Base-by-base conservation (phyloP, 352 stramenopile genomes). In the Achlya hypogyna region DNA sequence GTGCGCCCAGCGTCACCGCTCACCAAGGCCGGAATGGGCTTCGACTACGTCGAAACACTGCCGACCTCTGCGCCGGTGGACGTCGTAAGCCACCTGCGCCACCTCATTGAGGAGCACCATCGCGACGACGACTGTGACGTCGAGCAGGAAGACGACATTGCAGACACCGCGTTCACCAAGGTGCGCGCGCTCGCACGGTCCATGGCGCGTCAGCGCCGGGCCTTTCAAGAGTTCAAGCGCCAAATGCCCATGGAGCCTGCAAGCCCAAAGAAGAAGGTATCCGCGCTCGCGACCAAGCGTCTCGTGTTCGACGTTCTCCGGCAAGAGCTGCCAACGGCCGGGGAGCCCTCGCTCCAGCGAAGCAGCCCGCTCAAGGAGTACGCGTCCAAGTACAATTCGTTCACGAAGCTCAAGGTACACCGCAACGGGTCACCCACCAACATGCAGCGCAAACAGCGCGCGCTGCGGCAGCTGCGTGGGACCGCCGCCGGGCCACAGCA, bases 131-230 rank as follows among this genome's bases (percentile, higher is more conserved):
- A 65, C 27, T 10, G 22, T 8, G 34, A 38, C 51, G 65, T 72
- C 2, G 63, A 68, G 14, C 72, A 75, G 38, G 42, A 74, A 0
- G 65, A 87, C 47, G 77, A 87, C 58, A 58, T 74, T n/a, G 32
- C 68, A 0, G 78, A 76, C 3, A 72, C 85, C 0, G 74, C 85
- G 69, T 74, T 89, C 62, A 83, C 73, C 0, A 74, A 88, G 28
- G 58, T 89, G 20, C 71, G 88, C 27, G 62, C 69, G 27, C 76
- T 78, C 35, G 78, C 79, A 5, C 79, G 82, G 62, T 81, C 72
- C 58, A 58, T 88, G 71, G 77, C 49, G 6, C 18, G 43, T 18
- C 63, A 69, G 40, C 49, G 63, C 27, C 52, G 18, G 4, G 32
- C 53, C 22, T 69, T 63, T 42, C 20, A 16, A 22, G 28, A 47